phyloP scores from a whole-genome alignment of 192 early-diverging fungal genomes.

The Dispira parvispora region DNA sequence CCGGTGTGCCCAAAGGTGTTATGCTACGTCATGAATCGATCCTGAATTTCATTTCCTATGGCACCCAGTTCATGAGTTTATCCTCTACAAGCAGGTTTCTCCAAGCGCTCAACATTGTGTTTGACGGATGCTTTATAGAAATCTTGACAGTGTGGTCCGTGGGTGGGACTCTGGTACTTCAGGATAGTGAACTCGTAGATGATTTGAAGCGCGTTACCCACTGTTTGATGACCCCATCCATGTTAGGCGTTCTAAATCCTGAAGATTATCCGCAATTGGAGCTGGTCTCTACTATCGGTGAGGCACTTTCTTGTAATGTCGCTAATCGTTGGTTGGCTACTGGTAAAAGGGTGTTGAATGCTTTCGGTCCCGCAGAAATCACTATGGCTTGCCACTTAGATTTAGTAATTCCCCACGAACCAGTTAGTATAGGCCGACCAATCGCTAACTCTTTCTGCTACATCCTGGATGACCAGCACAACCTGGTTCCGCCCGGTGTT shows the following conservation, averaged over 20 bases:
- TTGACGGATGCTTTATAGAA: neutral
- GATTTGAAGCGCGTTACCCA: neutral
- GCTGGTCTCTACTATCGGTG: neutral
- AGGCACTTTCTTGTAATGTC: neutral
- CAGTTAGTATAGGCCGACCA: neutral
- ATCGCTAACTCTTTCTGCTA: neutral
- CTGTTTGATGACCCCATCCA: neutral
- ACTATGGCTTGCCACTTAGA: neutral
- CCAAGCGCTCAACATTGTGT: neutral
- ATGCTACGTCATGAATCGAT: neutral
- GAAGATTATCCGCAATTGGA: neutral
- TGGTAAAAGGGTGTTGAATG: neutral
- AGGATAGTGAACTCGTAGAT: neutral
- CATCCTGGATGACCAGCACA: neutral
- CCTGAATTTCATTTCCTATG: neutral
- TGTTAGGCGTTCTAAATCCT: neutral
- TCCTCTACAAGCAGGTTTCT: neutral
- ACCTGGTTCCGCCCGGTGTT: neutral
- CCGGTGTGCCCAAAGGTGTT: constrained; percentile 6
- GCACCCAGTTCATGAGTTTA: neutral
- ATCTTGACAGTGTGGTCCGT: neutral
- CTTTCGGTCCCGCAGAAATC: neutral
- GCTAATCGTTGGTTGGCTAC: too few species aligned
- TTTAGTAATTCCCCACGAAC: neutral
- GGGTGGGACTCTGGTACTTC: constrained; percentile 7